phyloP scores from a whole-genome alignment of 305 asterid species.

The Nicotiana rustica region DNA sequence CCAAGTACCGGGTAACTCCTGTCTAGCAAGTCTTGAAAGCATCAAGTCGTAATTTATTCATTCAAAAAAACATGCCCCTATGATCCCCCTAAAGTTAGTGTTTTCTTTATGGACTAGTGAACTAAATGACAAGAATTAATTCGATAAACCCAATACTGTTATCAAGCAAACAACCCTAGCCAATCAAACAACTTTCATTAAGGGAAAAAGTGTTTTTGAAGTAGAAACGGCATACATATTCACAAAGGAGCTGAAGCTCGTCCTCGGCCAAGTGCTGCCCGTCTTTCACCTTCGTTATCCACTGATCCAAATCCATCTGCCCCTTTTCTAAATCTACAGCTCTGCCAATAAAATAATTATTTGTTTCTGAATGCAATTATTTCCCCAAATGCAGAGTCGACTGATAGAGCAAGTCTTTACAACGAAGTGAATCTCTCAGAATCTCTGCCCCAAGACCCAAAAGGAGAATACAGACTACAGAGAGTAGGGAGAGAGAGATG shows the following conservation, averaged over 20 bases:
- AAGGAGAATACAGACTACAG: constrained; percentile 3
- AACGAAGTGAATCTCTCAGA: neutral
- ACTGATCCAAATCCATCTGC: constrained; percentile 90
- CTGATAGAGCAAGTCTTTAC: neutral
- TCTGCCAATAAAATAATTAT: neutral
- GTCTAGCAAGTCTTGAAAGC: too few species aligned
- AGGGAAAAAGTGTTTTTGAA: neutral
- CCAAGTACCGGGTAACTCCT: too few species aligned
- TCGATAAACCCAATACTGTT: neutral
- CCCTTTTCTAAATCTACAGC: neutral
- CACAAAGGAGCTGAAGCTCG: constrained; percentile 98
- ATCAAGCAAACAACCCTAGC: constrained; percentile 23
- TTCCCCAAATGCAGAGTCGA: neutral
- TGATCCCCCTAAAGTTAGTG: neutral
- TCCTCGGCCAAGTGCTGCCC: constrained; percentile 97
- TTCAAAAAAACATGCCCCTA: neutral
- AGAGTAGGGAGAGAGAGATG: neutral
- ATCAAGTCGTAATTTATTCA: neutral
- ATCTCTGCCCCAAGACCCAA: neutral
- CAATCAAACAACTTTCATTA: constrained; percentile 5
- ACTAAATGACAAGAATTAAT: constrained; percentile 1
- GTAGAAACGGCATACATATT: constrained; percentile 63
- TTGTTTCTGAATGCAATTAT: neutral
- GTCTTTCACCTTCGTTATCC: constrained; percentile 86
- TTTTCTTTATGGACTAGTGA: neutral